Base-by-base conservation (phyloP, 2,329 filamentous ascomycete genomes). In the Pseudocercospora musae region DNA sequence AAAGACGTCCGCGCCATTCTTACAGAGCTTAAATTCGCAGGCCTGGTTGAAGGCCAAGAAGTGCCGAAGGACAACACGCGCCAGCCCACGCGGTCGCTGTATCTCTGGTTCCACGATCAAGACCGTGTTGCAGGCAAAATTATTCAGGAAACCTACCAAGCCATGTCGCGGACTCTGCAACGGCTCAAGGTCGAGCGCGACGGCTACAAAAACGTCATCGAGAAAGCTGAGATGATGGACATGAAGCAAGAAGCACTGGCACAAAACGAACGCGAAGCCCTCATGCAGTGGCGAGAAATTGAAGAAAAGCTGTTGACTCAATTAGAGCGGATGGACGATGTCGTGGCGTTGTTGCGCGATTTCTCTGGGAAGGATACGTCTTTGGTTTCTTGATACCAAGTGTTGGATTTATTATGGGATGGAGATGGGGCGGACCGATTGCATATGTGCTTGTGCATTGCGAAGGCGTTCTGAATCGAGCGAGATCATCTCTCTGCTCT, bases 1-100 rank as follows among this genome's bases (percentile, higher is more conserved):
- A 87, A 89, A 62, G 91, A 96, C 58, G 86, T 98, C 23, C 91
- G 95, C 20, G 87, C 89, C 62, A 89, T 92, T 65, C 88, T 98
- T 77, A 88, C 91, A 13, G 87, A 88, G 65, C 90, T 99, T 84
- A 91, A 96, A 69, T 88, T 92, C 75, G 87, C 87, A 18, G 94
- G 95, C 1, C 88, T 95, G 64, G 87, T 96, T 11, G 92, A 98
- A 68, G 86, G 96, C 5, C 95, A 99, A 75, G 95, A 99, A 78
- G 89, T 99, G 0, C 95, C 95, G 0, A 90, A 91, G 68, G 94
- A 98, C 71, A 89, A 89, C 67, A 89, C 88, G 65, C 88, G 92
- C 33, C 85, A 90, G 70, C 91, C 93, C 0, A 90, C 88, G 65
- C 87, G 92, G 57, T 96, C 92, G 0, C 84, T 96, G 23, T 98